Percentiles rank a stretch among this genome's conserved stretches.
Evolutionary conservation across 1,284 basidiomycete species (phyloP).

Genomic region (Cutaneotrichosporon sp.): DNA sequence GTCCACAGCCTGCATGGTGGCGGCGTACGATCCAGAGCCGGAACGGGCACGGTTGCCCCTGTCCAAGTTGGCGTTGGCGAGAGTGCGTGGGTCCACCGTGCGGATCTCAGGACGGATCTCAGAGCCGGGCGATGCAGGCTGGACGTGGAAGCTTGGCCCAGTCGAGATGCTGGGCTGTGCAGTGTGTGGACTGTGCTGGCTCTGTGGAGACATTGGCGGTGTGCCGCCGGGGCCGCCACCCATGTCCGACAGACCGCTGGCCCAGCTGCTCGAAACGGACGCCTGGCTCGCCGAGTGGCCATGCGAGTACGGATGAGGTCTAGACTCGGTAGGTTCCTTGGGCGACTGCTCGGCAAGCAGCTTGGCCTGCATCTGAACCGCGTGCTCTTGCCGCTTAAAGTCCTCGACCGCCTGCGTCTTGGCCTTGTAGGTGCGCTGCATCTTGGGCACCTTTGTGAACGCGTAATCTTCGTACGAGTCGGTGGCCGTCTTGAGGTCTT

Average conservation of each 20-base stretch:
- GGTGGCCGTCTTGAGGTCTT: constrained; percentile 72
- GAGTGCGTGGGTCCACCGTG: not conserved
- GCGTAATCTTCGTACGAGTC: constrained; percentile 68
- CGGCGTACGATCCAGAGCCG: constrained; percentile 17
- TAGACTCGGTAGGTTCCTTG: not conserved
- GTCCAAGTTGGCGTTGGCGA: not conserved
- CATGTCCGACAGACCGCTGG: not conserved
- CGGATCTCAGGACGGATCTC: not conserved
- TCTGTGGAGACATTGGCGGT: not conserved
- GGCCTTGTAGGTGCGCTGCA: constrained; percentile 69
- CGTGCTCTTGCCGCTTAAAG: constrained; percentile 43
- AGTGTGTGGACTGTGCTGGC: not conserved
- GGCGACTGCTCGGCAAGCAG: constrained; percentile 38
- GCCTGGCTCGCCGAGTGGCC: constrained; percentile 3
- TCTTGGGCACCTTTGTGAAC: constrained; percentile 64
- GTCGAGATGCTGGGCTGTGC: not conserved
- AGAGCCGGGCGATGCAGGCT: not conserved
- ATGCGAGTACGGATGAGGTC: constrained; percentile 20
- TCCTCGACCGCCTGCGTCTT: constrained; percentile 74
- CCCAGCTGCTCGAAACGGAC: constrained; percentile 4
- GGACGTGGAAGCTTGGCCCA: not conserved
- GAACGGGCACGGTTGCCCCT: constrained; percentile 22
- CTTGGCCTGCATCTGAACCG: constrained; percentile 44
- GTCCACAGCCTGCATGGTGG: constrained; percentile 13
- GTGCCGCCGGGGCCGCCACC: not conserved